Percentiles rank a stretch among this genome's conserved stretches.
phyloP scores from a whole-genome alignment of 1,139 yeast genomes.

The Candida glucosophila region DNA sequence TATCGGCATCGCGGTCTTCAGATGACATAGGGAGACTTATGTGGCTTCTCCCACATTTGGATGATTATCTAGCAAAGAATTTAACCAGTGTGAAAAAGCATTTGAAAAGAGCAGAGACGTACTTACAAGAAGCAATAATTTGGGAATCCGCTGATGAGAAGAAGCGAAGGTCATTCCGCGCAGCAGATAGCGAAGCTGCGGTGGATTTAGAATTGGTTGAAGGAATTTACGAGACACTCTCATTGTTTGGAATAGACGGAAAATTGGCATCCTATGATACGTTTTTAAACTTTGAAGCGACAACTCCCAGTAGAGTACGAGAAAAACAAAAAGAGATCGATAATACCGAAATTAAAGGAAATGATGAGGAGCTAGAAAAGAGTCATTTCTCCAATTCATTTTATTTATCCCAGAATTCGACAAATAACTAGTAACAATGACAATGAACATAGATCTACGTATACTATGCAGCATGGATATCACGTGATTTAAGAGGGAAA shows the following conservation, averaged over 20 bases:
- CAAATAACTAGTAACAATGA: too few species aligned
- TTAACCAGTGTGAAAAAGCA: slow-evolving; percentile 4
- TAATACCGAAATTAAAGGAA: too few species aligned
- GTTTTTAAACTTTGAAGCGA: slow-evolving; percentile 6
- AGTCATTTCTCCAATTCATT: too few species aligned
- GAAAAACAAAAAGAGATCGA: too few species aligned
- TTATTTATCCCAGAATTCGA: too few species aligned
- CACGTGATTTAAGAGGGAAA: too few species aligned
- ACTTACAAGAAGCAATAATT: slow-evolving; percentile 3
- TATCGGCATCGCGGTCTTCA: slow-evolving; percentile 18
- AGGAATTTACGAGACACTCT: slow-evolving; percentile 11
- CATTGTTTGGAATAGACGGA: slow-evolving; percentile 18
- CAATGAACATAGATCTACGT: too few species aligned
- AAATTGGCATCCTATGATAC: slow-evolving; percentile 14
- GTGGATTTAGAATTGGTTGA: slow-evolving; percentile 8
- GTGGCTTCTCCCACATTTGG: slow-evolving; percentile 34
- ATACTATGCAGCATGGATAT: too few species aligned
- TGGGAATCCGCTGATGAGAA: slow-evolving; percentile 1
- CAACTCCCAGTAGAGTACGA: too few species aligned
- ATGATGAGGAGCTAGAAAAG: too few species aligned
- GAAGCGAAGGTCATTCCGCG: too few species aligned
- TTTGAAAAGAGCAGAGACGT: slow-evolving; percentile 4
- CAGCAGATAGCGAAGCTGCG: slow-evolving; percentile 3
- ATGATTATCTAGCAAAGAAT: slow-evolving; percentile 15
- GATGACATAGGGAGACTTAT: slow-evolving; percentile 29